Conservation (phyloP, 2,329 filamentous ascomycete genomes). For the Aschersonia sp. region DNA sequence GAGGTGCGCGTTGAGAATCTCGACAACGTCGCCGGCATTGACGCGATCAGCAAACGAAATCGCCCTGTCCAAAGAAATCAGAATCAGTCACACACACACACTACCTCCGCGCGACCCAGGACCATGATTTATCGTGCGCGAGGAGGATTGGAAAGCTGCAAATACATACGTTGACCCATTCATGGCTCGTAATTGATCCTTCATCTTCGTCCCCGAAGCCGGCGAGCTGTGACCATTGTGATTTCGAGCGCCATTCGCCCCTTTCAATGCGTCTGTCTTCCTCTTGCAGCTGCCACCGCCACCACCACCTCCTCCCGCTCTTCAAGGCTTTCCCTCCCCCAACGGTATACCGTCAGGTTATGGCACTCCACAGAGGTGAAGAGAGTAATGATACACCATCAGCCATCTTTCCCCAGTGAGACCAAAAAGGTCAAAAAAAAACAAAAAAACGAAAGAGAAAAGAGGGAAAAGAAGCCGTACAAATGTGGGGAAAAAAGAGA, state of each 20-base stretch:
- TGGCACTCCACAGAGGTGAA: no score
- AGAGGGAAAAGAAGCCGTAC: neutral
- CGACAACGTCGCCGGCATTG: slow-evolving; percentile 68
- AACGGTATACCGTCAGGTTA: no score
- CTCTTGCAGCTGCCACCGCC: slow-evolving; percentile 12
- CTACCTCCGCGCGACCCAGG: no score
- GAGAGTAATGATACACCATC: no score
- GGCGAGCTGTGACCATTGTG: neutral
- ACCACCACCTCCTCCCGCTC: no score
- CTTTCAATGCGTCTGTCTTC: slow-evolving; percentile 15
- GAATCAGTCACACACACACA: neutral
- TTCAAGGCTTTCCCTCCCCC: no score
- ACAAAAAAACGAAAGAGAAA: no score
- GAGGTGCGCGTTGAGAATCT: slow-evolving; percentile 70
- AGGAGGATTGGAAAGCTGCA: neutral
- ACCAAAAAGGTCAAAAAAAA: no score
- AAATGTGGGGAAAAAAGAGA: neutral
- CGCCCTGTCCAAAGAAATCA: slow-evolving; percentile 7
- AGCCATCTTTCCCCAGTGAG: no score
- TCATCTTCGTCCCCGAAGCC: slow-evolving; percentile 17
- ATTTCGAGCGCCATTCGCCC: slow-evolving; percentile 9
- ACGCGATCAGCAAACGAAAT: slow-evolving; percentile 54
- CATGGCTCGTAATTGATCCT: slow-evolving; percentile 17
- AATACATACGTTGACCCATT: slow-evolving; percentile 13
- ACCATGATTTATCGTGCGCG: no score